These are phyloP conservation scores for Xylariaceae sp. DNA, from an alignment of 2,329 filamentous ascomycete genomes.

Conservation along the genomic window DNA sequence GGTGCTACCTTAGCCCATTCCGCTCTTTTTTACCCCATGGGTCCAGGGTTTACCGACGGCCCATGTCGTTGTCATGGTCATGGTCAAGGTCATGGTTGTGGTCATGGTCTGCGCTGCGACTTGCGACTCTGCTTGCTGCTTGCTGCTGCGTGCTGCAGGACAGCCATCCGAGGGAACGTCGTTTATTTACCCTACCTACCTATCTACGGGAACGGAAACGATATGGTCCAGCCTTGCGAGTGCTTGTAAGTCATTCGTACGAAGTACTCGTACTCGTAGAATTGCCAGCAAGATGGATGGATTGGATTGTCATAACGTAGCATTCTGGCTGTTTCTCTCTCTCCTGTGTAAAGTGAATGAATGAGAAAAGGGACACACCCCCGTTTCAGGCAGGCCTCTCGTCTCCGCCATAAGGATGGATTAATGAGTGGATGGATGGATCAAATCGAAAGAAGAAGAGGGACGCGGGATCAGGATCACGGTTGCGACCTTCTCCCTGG, in stretches of 20 bases:
- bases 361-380: background rate
- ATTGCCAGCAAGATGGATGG: no score
- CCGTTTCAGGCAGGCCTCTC: conserved; percentile 20
- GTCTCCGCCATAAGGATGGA: conserved; percentile 1
- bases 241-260: background rate
- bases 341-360: background rate
- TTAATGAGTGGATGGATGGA: background rate
- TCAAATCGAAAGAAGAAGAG: no score
- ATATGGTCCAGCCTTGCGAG: conserved; percentile 18
- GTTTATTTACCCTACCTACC: conserved; percentile 3
- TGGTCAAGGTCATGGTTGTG: background rate
- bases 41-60: background rate
- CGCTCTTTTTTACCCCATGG: conserved; percentile 22
- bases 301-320: background rate
- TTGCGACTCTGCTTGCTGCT: no score
- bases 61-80: conserved; percentile 10
- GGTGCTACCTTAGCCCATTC: conserved; percentile 30
- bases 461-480: background rate
- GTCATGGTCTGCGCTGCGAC: no score
- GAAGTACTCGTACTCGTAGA: background rate
- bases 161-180: conserved; percentile 11
- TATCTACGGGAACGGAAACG: background rate
- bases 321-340: background rate
- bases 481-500: background rate
- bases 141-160: no score